Evolutionary conservation across 495 filamentous ascomycete genomes (phyloP).

Genomic region (Ascodesmis nigricans): DNA sequence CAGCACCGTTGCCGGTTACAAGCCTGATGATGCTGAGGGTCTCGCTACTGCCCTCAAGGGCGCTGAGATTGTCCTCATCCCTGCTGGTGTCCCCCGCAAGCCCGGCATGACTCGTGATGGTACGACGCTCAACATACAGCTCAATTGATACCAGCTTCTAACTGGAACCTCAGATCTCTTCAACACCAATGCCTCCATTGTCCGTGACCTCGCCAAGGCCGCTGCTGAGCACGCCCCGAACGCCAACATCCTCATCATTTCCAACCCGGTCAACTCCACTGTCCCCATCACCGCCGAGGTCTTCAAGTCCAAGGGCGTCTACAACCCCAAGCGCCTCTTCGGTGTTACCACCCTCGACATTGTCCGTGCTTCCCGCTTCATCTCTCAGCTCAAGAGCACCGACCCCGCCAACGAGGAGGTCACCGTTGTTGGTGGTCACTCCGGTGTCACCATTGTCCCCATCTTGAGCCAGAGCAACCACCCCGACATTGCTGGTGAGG

Average conservation of each 20-base stretch:
- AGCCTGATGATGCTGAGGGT: slow-evolving; percentile 42
- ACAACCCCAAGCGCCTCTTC: slow-evolving; percentile 96
- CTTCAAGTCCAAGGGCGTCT: slow-evolving; percentile 79
- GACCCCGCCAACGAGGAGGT: slow-evolving; percentile 84
- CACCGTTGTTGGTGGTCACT: slow-evolving; percentile 90
- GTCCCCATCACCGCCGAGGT: slow-evolving; percentile 94
- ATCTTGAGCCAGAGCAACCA: slow-evolving; percentile 87
- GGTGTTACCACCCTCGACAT: slow-evolving; percentile 98
- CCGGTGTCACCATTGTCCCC: slow-evolving; percentile 91
- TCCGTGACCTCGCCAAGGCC: slow-evolving; percentile 94
- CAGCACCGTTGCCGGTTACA: slow-evolving; percentile 78
- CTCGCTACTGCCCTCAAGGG: slow-evolving; percentile 58
- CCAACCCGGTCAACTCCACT: slow-evolving; percentile 98
- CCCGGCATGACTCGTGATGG: slow-evolving; percentile 97
- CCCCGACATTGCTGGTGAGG: slow-evolving; percentile 52
- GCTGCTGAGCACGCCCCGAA: slow-evolving; percentile 70
- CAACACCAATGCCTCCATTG: slow-evolving; percentile 99
- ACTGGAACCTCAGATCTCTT: slow-evolving; percentile 50
- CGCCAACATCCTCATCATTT: slow-evolving; percentile 90
- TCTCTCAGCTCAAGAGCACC: slow-evolving; percentile 72
- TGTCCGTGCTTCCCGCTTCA: slow-evolving; percentile 92
- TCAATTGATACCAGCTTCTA: background rate
- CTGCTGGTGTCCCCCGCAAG: slow-evolving; percentile 95
- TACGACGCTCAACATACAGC: slow-evolving; percentile 23
- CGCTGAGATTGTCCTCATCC: slow-evolving; percentile 86